Conservation (phyloP, 1,284 basidiomycete genomes). For the Vanrija pseudolonga region DNA sequence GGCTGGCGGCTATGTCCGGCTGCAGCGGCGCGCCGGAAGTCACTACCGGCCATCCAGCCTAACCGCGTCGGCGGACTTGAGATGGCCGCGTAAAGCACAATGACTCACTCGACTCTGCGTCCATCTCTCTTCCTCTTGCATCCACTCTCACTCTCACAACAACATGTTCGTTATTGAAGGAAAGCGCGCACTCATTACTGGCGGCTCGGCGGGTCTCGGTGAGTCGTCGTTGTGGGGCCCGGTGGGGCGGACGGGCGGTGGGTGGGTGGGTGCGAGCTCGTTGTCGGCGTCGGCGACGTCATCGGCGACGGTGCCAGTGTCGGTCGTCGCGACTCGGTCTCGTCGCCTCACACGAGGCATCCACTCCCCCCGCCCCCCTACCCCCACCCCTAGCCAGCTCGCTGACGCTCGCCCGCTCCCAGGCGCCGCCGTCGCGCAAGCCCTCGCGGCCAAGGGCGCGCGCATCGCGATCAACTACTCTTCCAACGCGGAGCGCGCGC, state of each 20-base stretch:
- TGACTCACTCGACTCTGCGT: too few species aligned
- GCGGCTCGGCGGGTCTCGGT: conserved; percentile 25
- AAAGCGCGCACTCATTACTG: conserved; percentile 25
- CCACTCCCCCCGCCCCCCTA: not conserved
- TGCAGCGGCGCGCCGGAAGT: too few species aligned
- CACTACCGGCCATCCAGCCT: too few species aligned
- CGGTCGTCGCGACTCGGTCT: too few species aligned
- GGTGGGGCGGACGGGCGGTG: too few species aligned
- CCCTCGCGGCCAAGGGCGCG: conserved; percentile 18
- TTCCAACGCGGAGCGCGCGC: conserved; percentile 15
- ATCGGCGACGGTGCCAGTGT: too few species aligned
- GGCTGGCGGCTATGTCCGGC: too few species aligned
- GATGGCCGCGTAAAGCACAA: too few species aligned
- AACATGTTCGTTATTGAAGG: conserved; percentile 16
- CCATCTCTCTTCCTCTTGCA: not conserved
- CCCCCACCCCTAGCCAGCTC: not conserved
- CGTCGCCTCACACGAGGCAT: too few species aligned
- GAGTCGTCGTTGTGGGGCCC: not conserved
- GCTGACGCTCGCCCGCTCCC: not conserved
- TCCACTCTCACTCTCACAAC: not conserved
- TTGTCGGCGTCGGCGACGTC: too few species aligned
- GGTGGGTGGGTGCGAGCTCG: too few species aligned
- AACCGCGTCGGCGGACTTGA: too few species aligned
- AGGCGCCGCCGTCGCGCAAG: conserved; percentile 19
- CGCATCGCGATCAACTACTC: conserved; percentile 26